Evolutionary conservation across 75 land plant genomes (phyloP), one percentile per base, ranked within the genome.

Genomic region (Pinus albicaulis): DNA sequence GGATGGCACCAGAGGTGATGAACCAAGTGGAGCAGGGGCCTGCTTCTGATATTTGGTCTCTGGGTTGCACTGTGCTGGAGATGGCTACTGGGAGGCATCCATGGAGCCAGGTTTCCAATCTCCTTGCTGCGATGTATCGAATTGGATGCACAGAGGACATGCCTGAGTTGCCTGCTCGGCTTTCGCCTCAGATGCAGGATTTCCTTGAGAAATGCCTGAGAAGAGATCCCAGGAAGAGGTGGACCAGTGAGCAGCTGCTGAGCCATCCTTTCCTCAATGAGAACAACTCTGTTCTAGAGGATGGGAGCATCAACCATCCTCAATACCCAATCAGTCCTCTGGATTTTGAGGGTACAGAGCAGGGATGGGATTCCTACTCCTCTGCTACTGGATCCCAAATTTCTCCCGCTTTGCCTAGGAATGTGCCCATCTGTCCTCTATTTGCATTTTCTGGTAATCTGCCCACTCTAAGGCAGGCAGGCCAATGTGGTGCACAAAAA

Each of bases 1-100:
- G 88, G 88, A 92, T 92, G 94, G 88, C 94, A 57, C 94, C 94
- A 57, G 94, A 92, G 80, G 90, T 92, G 13, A 61, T 79, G 13
- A 71, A 87, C 17, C 79, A 79, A 25, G 90, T 81, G 74, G 26
- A 20, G 55, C 88, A 75, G 78, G 76, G 74, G 26, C 75, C 83
- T 31, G 79, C 78, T 17, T 79, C 88, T 13, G 94, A 92, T 53
- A 82, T 92, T 3, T 92, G 94, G 92, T 90, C 94, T 13, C 74
- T 92, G 25, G 94, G 92, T 1, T 92, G 94, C 79, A 92, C 94
- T 17, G 84, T 92, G 19, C 80, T 92, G 73, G 94, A 92, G 74
- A 85, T 90, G 92, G 70, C 71, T 34, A 86, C 85, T 3, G 94
- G 94, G 1, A 69, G 72, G 44, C 75, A 82, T 17, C 86, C 90